Evolutionary conservation across 2,329 filamentous ascomycete species (phyloP), one percentile per base, ranked within the genome.

Genomic region (Diaporthe vexans): DNA sequence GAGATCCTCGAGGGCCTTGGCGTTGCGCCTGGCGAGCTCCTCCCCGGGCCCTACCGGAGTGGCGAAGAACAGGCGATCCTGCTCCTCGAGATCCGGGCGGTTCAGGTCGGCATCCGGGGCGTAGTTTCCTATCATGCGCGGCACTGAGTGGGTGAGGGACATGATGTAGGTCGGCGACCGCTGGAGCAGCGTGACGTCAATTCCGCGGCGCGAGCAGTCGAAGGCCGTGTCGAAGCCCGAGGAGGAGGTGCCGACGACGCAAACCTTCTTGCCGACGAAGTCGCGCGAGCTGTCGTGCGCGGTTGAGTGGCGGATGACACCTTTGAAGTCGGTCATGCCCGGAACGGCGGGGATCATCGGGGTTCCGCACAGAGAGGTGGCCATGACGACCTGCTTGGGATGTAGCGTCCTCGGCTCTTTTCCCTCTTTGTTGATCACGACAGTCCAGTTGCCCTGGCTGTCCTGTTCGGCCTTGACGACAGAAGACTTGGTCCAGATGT

Each of bases 31-130:
- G 2, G 92, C 92, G 1, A 94, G 81, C 1, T 94, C 84, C 0
- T 92, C 94, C 46, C 94, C 85, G 4, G 92, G 91, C 0, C 92
- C 94, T 0, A 92, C 92, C 13, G 93, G 92, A 54, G 86, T 90
- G 29, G 93, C 93, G 73, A 94, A 90, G 72, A 94, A 85, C 56
- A 93, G 89, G n/a, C 94, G 84, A 29, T 90, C 87, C 79, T 94
- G 94, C 35, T 43, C 58, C n/a, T 61, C 58, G 83, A 15, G 85
- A 83, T 81, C 93, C 93, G 79, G 94, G 90, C 57, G 93, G 84
- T 71, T 92, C 86, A 61, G 58, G 15, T 29, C n/a, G 58, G 58
- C 58, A 19, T 61, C 58, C 2, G 63, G 63, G 43, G 63, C 63
- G 43, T 68, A 68, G 43, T 35, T 52, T 17, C 63, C 63, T 21